phyloP scores from a whole-genome alignment of 352 stramenopile species.

The Pythium graminicola region DNA sequence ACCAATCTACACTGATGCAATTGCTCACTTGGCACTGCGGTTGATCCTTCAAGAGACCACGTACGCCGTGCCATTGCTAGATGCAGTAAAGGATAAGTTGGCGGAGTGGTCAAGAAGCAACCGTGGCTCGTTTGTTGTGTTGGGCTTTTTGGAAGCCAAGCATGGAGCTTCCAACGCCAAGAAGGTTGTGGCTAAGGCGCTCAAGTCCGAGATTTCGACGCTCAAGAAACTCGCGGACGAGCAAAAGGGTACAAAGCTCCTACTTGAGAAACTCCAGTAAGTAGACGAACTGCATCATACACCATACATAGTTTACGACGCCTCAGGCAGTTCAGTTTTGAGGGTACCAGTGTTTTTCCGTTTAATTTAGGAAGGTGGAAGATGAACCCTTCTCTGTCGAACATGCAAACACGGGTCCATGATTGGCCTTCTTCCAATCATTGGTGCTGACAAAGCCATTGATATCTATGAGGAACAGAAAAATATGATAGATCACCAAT shows the following conservation, averaged over 20 bases:
- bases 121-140: conserved; percentile 77
- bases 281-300: too few relatives aligned
- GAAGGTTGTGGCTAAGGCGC: conserved; percentile 49
- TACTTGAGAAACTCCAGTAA: conserved; percentile 73
- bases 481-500: too few relatives aligned
- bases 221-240: conserved; percentile 49
- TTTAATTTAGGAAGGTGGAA: too few relatives aligned
- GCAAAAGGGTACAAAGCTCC: conserved; percentile 76
- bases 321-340: too few relatives aligned
- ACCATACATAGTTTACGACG: too few relatives aligned
- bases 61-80: conserved; percentile 46
- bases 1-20: conserved; percentile 63
- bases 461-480: too few relatives aligned
- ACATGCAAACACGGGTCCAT: too few relatives aligned
- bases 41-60: conserved; percentile 72
- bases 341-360: too few relatives aligned
- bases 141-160: conserved; percentile 71
- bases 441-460: too few relatives aligned
- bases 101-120: conserved; percentile 56
- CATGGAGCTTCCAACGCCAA: conserved; percentile 40
- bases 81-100: conserved; percentile 40
- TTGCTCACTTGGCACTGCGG: conserved; percentile 65
- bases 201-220: conserved; percentile 48
- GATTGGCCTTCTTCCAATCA: too few relatives aligned
- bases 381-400: too few relatives aligned